Conservation (phyloP, 164 flowering plant genomes). For the Nymphaea colorata region DNA sequence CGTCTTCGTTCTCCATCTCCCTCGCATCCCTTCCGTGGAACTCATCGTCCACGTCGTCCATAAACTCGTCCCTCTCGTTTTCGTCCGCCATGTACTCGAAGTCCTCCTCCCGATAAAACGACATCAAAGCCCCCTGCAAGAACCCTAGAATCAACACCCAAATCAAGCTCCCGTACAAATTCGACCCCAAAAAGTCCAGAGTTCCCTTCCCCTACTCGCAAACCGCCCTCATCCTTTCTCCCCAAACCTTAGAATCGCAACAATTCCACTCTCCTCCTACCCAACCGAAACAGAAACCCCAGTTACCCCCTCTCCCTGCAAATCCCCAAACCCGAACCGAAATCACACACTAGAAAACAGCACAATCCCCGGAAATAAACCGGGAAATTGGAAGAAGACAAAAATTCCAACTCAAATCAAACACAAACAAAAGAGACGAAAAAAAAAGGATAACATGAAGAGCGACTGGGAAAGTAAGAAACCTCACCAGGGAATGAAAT, state of each 20-base stretch:
- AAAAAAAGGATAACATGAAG: too few species aligned
- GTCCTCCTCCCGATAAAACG: conserved; percentile 16
- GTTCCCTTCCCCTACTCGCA: neutral
- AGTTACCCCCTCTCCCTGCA: too few species aligned
- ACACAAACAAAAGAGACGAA: too few species aligned
- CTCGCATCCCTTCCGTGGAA: conserved; percentile 14
- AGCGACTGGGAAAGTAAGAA: too few species aligned
- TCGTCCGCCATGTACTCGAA: conserved; percentile 34
- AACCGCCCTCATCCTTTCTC: neutral
- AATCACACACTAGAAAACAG: too few species aligned
- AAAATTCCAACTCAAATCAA: too few species aligned
- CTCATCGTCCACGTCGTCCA: conserved; percentile 28
- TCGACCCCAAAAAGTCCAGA: neutral
- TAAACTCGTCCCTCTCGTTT: conserved; percentile 23
- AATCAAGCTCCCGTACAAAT: neutral
- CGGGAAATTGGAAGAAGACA: too few species aligned
- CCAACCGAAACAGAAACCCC: too few species aligned
- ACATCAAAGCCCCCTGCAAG: conserved; percentile 9
- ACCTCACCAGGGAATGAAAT: too few species aligned
- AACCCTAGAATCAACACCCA: neutral
- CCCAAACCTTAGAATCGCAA: neutral
- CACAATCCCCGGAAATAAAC: too few species aligned
- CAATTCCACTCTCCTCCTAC: too few species aligned
- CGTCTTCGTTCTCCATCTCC: conserved; percentile 21
- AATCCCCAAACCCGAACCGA: too few species aligned